These are phyloP conservation scores for Cytospora leucostoma DNA, from an alignment of 2,329 filamentous ascomycete species.

Conservation along the genomic window DNA sequence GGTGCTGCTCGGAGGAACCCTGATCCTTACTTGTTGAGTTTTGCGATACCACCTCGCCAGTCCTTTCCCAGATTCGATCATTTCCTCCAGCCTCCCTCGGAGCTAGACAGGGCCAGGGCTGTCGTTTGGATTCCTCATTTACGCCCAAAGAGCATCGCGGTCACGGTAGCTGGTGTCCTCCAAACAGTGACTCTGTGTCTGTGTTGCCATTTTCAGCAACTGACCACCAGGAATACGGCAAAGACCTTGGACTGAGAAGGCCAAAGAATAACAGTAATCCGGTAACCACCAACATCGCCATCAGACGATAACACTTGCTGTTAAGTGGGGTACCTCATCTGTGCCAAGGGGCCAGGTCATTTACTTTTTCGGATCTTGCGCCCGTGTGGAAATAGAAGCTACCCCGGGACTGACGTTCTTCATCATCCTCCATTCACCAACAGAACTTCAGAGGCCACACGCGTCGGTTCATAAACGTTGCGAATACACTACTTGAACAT, in stretches of 20 bases:
- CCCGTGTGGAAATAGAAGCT: neutral
- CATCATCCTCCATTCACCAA: neutral
- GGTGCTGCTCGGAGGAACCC: slow-evolving; percentile 31
- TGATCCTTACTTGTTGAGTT: slow-evolving; percentile 33
- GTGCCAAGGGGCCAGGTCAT: slow-evolving; percentile 10
- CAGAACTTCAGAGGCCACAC: neutral
- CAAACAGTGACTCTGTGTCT: slow-evolving; percentile 8
- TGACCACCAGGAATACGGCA: neutral
- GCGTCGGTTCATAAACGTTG: slow-evolving; percentile 12
- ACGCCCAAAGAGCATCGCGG: slow-evolving; percentile 17
- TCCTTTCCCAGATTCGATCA: slow-evolving; percentile 29
- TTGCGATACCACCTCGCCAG: slow-evolving; percentile 33
- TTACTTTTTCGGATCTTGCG: slow-evolving; percentile 3
- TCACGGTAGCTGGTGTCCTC: slow-evolving; percentile 7
- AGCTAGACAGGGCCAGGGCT: slow-evolving; percentile 28
- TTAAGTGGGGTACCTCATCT: slow-evolving; percentile 22
- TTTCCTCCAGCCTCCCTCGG: slow-evolving; percentile 29
- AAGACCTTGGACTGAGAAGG: neutral
- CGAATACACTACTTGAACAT: too few species aligned
- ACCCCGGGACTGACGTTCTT: neutral
- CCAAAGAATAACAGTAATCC: neutral
- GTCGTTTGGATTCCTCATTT: slow-evolving; percentile 15
- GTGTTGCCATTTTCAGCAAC: slow-evolving; percentile 4
- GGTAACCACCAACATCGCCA: neutral
- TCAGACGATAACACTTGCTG: slow-evolving; percentile 8